Base-by-base conservation (phyloP, 345 rosid genomes). In the Garcia nutans region DNA sequence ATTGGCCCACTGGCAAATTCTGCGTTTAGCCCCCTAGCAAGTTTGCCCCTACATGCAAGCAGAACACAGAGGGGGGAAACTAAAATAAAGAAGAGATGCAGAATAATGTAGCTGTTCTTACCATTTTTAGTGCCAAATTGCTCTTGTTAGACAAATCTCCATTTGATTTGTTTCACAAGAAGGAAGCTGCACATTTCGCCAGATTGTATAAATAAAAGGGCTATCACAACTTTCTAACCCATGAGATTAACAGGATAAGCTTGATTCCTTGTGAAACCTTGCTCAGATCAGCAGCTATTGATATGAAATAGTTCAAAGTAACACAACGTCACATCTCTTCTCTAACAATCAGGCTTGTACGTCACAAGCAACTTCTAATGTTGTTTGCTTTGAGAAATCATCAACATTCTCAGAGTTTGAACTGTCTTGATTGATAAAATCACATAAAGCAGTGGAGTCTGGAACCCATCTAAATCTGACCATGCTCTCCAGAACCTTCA, bases 391-490 rank as follows among this genome's bases (percentile, higher is more conserved):
- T 66, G 56, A 68, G 33, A 58, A 50, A 75, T 75, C 72, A 55
- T 70, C 16, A 56, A 50, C 41, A n/a, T 31, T 62, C 47, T 72
- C 79, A 59, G 74, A 70, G 45, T 64, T 24, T 37, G 44, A 56
- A 73, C 31, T 71, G 69, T 65, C 66, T 65, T 72, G 72, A 31
- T 70, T 73, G 33, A 75, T 26, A 3, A 86, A 24, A 73, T 81
- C 85, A 68, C 55, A 75, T 71, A 87, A 44, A 77, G 24, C 78
- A 59, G 80, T 81, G 56, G 90, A 80, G 23, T 82, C 82, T 63
- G 88, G 86, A 65, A 90, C 80, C 81, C 92, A 89, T 71, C 84
- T 77, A 63, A 83, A 85, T 74, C 76, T 80, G 58, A 84, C 78
- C 85, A 91, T 79, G 55, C 79, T 80, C 82, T 90, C 88, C 72